Evolutionary conservation across 2,329 filamentous ascomycete species (phyloP).

Genomic region (Hypocreales sp.): DNA sequence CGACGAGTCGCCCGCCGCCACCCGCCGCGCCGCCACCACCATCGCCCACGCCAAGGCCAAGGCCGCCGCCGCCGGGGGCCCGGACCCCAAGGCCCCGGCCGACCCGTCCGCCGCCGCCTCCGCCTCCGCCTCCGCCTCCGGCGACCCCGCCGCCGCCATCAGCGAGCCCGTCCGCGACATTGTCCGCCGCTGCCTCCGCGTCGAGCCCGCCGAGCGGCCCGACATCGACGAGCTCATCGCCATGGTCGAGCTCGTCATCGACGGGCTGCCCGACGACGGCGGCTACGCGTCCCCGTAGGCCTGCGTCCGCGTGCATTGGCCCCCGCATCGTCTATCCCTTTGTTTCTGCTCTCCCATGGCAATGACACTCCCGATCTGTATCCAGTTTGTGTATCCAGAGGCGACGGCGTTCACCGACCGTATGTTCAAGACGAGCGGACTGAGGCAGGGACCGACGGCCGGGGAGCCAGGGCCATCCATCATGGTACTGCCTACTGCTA

Average conservation of each 20-base stretch:
- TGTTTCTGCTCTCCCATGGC: too few species aligned
- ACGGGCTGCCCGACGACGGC: slow-evolving; percentile 18
- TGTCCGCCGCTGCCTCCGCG: slow-evolving; percentile 69
- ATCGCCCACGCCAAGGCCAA: slow-evolving; percentile 17
- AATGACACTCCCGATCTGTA: too few species aligned
- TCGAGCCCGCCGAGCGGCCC: slow-evolving; percentile 78
- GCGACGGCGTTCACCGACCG: too few species aligned
- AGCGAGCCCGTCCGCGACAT: slow-evolving; percentile 76
- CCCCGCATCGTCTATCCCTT: too few species aligned
- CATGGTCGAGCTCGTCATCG: slow-evolving; percentile 61
- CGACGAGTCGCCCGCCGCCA: slow-evolving; percentile 56
- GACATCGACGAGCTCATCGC: slow-evolving; percentile 72
- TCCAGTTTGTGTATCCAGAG: too few species aligned
- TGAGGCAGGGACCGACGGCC: too few species aligned
- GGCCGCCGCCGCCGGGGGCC: slow-evolving; percentile 10
- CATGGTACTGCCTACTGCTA: too few species aligned
- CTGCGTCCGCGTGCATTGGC: too few species aligned
- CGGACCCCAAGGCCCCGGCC: too few species aligned
- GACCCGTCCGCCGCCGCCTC: slow-evolving; percentile 9
- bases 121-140: slow-evolving; percentile 5
- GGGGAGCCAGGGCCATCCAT: too few species aligned
- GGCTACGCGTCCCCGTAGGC: slow-evolving; percentile 1
- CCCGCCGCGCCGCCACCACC: slow-evolving; percentile 28
- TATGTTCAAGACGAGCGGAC: too few species aligned
- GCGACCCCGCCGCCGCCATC: slow-evolving; percentile 34